Evolutionary conservation across 1,139 yeast genomes (phyloP).

Genomic region (Hansenula lynferdii): DNA sequence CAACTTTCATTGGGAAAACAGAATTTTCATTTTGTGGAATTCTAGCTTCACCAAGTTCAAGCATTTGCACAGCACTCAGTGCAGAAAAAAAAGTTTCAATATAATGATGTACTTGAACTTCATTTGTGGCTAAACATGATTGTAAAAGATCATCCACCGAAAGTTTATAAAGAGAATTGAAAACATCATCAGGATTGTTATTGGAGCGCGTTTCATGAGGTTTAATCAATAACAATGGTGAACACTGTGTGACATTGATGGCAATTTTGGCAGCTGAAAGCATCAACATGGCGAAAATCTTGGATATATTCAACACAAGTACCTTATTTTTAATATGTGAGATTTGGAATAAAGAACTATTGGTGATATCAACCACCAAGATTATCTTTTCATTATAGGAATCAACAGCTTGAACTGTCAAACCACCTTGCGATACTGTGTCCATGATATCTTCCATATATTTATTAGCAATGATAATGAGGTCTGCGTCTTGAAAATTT

Average conservation of each 20-base stretch:
- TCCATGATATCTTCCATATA: constrained; percentile 32
- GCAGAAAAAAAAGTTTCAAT: constrained; percentile 17
- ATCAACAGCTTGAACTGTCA: constrained; percentile 20
- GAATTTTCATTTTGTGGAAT: constrained; percentile 15
- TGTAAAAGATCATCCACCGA: constrained; percentile 19
- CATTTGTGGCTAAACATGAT: constrained; percentile 12
- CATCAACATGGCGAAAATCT: constrained; percentile 27
- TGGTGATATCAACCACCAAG: constrained; percentile 16
- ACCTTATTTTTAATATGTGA: constrained; percentile 22
- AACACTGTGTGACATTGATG: constrained; percentile 24
- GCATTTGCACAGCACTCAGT: constrained; percentile 14
- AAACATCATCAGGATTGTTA: constrained; percentile 20
- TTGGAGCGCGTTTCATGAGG: constrained; percentile 24
- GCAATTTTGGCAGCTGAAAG: constrained; percentile 25
- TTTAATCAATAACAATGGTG: constrained; percentile 24
- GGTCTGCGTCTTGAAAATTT: constrained; percentile 18
- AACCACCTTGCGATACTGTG: constrained; percentile 24
- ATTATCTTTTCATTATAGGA: constrained; percentile 21
- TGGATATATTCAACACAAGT: constrained; percentile 30
- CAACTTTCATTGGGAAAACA: constrained; percentile 15
- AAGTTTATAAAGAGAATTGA: constrained; percentile 22
- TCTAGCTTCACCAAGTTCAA: constrained; percentile 20
- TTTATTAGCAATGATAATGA: constrained; percentile 24
- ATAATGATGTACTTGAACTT: constrained; percentile 14
- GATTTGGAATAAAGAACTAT: constrained; percentile 18